phyloP scores from a whole-genome alignment of 345 rosid genomes.

The Citrus maxima region DNA sequence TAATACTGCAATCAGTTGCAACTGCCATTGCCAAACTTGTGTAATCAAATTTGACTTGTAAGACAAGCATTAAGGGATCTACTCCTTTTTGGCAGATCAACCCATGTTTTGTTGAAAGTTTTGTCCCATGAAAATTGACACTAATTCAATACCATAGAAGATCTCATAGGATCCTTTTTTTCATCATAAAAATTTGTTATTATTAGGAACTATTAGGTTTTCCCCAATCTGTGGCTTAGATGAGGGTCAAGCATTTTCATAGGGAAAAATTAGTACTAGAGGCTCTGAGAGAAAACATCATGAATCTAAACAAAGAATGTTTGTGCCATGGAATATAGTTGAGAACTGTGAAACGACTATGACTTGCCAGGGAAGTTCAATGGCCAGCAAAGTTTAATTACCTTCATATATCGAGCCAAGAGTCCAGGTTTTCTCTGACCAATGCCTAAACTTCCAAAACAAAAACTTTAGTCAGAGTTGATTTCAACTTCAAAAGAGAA shows the following conservation, averaged over 20 bases:
- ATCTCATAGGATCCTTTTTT: not conserved
- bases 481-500: not conserved
- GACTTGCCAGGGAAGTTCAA: not conserved
- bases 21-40: not conserved
- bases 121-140: not conserved
- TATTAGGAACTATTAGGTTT: not conserved
- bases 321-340: not conserved
- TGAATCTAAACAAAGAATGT: not conserved
- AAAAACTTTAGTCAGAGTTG: conserved; percentile 20
- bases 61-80: not conserved
- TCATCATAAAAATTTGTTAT: not conserved
- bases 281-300: not conserved
- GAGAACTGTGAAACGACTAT: not conserved
- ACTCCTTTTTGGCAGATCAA: not conserved
- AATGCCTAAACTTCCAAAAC: conserved; percentile 21
- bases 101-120: not conserved
- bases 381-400: conserved; percentile 10
- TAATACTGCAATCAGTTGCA: not conserved
- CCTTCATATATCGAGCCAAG: conserved; percentile 58
- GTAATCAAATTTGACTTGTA: not conserved
- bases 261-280: not conserved
- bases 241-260: not conserved
- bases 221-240: not conserved
- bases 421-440: conserved; percentile 38
- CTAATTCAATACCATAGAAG: not conserved